These are phyloP conservation scores for Fomitopsis betulina DNA, from an alignment of 1,284 basidiomycete species.

Conservation along the genomic window DNA sequence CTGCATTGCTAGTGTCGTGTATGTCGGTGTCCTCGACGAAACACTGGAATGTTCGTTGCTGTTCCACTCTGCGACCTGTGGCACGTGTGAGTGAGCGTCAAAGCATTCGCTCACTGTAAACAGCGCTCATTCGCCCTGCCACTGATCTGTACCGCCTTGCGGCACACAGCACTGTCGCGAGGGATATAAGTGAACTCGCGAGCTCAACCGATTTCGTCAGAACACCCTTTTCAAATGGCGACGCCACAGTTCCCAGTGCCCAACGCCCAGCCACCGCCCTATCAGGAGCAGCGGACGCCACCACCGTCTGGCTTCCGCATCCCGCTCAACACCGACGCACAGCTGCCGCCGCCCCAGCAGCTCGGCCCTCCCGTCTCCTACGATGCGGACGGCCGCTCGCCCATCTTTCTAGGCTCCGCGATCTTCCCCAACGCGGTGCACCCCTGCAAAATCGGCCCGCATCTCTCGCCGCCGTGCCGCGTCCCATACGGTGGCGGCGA, in stretches of 20 bases:
- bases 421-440: conserved; percentile 63
- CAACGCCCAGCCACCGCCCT: conserved; percentile 6
- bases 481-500: conserved; percentile 66
- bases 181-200: neutral
- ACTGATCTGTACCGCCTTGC: neutral
- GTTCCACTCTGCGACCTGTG: too few relatives aligned
- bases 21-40: neutral
- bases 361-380: conserved; percentile 43
- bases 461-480: conserved; percentile 45
- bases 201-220: neutral
- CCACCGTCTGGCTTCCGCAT: conserved; percentile 62
- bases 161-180: neutral
- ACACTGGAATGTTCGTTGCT: neutral
- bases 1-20: neutral
- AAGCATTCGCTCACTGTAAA: neutral
- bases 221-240: neutral
- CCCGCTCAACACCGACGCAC: conserved; percentile 39
- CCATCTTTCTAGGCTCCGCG: conserved; percentile 69
- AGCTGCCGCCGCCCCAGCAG: conserved; percentile 42
- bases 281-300: conserved; percentile 22
- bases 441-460: conserved; percentile 71
- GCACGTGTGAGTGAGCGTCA: neutral
- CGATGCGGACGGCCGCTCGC: conserved; percentile 50
- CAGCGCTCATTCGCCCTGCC: neutral
- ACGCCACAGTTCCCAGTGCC: conserved; percentile 6